Evolutionary conservation across 371 early-diverging fungal species (phyloP), one percentile per base, ranked within the genome.

Genomic region (Mortierella sp.): DNA sequence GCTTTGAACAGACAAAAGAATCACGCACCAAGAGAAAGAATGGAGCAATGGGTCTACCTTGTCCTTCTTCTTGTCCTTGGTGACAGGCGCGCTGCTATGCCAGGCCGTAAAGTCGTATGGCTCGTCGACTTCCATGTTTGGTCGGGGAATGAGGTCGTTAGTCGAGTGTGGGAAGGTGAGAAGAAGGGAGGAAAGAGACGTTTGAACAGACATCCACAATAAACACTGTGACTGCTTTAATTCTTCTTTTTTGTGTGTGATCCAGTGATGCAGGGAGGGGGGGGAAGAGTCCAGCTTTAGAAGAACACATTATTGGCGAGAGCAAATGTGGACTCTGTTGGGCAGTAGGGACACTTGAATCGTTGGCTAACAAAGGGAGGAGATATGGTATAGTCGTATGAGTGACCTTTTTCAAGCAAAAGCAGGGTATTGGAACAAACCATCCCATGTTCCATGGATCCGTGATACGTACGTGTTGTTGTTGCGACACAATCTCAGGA

Each of bases 291-390:
- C n/a, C n/a, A n/a, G n/a, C n/a, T 28, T 82, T 83, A 97, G 69
- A 97, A 93, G 76, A 93, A 86, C 48, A 97, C 91, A 61, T 87
- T 83, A 43, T 86, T 80, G 19, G 96, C 93, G 55, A 94, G 94
- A 21, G 84, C 79, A 6, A 86, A 84, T 28, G 87, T 88, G n/a
- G 92, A 89, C 80, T 95, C 92, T 16, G 81, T 76, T 9, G 98
- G 99, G 67, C 99, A 98, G 77, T 98, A 98, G 12, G 98, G 98
- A 78, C 99, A 98, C 78, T 98, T 98, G 83, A 97, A 93, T 34
- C 88, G 81, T 19, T 81, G 60, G 29, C 83, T 83, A 50, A 80
- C 54, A 55, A 14, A n/a, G 2, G 43, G 2, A 53, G 14, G 24
- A 28, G 17, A n/a, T n/a, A n/a, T n/a, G n/a, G n/a, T n/a, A n/a